Percentiles rank a stretch among this genome's conserved stretches.
phyloP scores from a whole-genome alignment of 371 early-diverging fungal genomes.

The Thermomucor indicae-seudaticae region DNA sequence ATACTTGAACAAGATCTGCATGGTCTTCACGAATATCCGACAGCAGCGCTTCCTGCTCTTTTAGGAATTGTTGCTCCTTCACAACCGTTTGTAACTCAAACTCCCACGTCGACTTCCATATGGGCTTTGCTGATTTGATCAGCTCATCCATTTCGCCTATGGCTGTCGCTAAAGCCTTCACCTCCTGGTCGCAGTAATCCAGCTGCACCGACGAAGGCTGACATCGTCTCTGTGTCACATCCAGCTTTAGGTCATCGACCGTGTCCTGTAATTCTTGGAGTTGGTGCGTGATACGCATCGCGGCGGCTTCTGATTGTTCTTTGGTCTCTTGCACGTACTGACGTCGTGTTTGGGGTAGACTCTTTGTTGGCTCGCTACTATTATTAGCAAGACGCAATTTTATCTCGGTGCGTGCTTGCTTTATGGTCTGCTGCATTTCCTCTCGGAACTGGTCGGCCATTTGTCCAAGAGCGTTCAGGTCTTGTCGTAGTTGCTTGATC shows the following conservation, averaged over 20 bases:
- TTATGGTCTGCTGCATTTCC: slow-evolving; percentile 24
- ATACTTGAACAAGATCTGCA: slow-evolving; percentile 4
- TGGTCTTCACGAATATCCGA: slow-evolving; percentile 42
- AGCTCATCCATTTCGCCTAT: slow-evolving; percentile 42
- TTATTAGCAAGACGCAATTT: too few relatives aligned
- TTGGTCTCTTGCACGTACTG: slow-evolving; percentile 58
- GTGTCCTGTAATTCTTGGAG: slow-evolving; percentile 68
- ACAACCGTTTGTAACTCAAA: slow-evolving; percentile 73
- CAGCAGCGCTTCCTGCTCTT: slow-evolving; percentile 66
- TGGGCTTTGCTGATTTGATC: slow-evolving; percentile 53
- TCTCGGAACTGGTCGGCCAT: slow-evolving; percentile 37
- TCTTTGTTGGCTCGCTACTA: too few relatives aligned
- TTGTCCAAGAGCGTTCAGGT: slow-evolving; percentile 51
- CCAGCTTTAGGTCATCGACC: slow-evolving; percentile 72
- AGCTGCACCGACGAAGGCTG: slow-evolving; percentile 57
- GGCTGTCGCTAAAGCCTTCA: slow-evolving; percentile 36
- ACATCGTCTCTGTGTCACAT: slow-evolving; percentile 69
- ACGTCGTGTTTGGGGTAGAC: too few relatives aligned
- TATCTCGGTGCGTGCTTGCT: slow-evolving; percentile 5
- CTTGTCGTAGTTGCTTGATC: slow-evolving; percentile 41
- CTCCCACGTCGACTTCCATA: slow-evolving; percentile 83
- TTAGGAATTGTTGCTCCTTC: slow-evolving; percentile 73
- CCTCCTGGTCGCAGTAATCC: slow-evolving; percentile 47
- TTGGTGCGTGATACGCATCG: slow-evolving; percentile 47
- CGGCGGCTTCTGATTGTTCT: slow-evolving; percentile 49